Conservation (phyloP, 352 stramenopile genomes). For the Pythium dissimile region DNA sequence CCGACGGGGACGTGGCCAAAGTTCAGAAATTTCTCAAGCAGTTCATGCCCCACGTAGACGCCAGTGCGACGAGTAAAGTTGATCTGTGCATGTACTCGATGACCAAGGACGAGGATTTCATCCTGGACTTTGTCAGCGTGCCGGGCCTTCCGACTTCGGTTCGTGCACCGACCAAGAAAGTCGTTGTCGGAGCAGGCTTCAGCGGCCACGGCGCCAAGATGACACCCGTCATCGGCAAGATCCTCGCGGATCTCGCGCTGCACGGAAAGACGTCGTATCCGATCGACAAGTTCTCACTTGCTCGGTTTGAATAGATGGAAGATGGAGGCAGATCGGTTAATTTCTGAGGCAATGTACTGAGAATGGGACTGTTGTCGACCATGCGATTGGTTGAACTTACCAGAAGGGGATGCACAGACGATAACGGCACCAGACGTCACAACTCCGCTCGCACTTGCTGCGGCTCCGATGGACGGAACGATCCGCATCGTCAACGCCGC, state of each 20-base stretch:
- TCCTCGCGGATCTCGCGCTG: constrained; percentile 66
- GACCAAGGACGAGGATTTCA: constrained; percentile 71
- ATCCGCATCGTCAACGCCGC: constrained; percentile 32
- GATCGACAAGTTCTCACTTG: constrained; percentile 29
- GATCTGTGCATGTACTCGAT: constrained; percentile 85
- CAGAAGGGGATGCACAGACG: too few species aligned
- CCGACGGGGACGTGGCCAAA: constrained; percentile 16
- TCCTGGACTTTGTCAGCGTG: constrained; percentile 51
- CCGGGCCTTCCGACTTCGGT: background rate
- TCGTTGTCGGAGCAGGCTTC: constrained; percentile 74
- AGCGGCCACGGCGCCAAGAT: constrained; percentile 86
- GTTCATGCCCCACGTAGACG: constrained; percentile 49
- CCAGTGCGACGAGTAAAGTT: constrained; percentile 32
- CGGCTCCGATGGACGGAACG: constrained; percentile 11
- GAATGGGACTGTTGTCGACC: background rate
- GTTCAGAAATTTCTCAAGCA: constrained; percentile 40
- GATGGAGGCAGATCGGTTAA: too few species aligned
- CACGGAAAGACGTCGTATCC: constrained; percentile 36
- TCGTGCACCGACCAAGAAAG: constrained; percentile 26
- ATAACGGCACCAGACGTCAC: too few species aligned
- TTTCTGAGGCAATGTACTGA: background rate
- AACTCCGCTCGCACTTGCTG: background rate
- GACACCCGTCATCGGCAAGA: constrained; percentile 78
- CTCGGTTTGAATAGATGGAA: too few species aligned
- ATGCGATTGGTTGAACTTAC: constrained; percentile 15